Percentiles rank a stretch among this genome's conserved stretches.
Conservation (phyloP, 148 eudicot genomes). For the Chenopodium album region DNA sequence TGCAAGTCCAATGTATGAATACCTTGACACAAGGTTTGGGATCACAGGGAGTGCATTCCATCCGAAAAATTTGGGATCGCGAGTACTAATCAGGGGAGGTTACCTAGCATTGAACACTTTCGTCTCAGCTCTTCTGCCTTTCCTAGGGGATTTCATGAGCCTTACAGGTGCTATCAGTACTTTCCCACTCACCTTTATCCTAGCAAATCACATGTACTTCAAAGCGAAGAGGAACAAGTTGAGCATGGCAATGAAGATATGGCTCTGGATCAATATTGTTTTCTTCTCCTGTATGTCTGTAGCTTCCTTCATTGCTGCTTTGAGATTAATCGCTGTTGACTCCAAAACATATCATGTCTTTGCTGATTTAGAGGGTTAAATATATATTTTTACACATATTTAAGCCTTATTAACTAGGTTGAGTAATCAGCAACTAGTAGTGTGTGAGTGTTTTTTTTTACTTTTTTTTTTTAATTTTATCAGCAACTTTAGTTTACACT, state of each 20-base stretch:
- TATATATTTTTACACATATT: neutral
- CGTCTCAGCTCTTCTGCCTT: slow-evolving; percentile 76
- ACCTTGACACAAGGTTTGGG: slow-evolving; percentile 71
- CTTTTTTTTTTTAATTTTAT: neutral
- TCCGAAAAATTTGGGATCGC: slow-evolving; percentile 48
- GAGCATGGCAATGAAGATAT: slow-evolving; percentile 44
- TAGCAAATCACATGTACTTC: slow-evolving; percentile 94
- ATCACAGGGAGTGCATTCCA: slow-evolving; percentile 68
- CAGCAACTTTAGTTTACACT: slow-evolving; percentile 13
- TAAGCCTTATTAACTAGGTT: slow-evolving; percentile 3
- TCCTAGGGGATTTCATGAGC: slow-evolving; percentile 96
- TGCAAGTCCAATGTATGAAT: slow-evolving; percentile 98
- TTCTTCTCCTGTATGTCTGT: slow-evolving; percentile 60
- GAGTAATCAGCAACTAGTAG: neutral
- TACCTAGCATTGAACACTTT: slow-evolving; percentile 68
- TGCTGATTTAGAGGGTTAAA: slow-evolving; percentile 49
- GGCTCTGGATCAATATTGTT: slow-evolving; percentile 91
- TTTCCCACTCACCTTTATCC: slow-evolving; percentile 84
- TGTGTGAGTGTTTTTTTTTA: neutral
- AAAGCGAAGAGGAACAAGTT: slow-evolving; percentile 61
- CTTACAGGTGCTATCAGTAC: slow-evolving; percentile 96
- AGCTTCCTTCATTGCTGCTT: slow-evolving; percentile 68
- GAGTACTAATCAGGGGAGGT: slow-evolving; percentile 73
- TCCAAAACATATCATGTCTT: slow-evolving; percentile 65
- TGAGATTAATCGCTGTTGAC: slow-evolving; percentile 72